Evolutionary conservation across 2,329 filamentous ascomycete genomes (phyloP).

Genomic region (Neonectria punicea): DNA sequence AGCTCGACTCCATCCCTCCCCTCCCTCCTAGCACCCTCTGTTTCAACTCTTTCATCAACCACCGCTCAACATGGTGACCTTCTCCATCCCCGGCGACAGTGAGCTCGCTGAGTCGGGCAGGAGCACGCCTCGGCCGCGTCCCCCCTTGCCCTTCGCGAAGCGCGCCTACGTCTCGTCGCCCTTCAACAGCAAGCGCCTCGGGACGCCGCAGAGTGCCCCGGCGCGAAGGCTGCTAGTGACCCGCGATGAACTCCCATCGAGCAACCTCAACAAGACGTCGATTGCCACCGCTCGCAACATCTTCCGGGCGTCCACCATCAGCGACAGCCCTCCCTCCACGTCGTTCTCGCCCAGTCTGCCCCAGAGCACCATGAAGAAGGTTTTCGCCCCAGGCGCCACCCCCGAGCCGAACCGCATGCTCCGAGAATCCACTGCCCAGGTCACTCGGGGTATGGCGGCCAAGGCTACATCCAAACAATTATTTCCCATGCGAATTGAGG

Average conservation of each 20-base stretch:
- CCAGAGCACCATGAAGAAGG: conserved; percentile 57
- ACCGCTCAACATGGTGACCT: conserved; percentile 50
- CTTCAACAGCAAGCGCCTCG: conserved; percentile 48
- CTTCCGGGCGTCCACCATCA: conserved; percentile 53
- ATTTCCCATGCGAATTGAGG: conserved; percentile 68
- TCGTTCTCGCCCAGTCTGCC: conserved; percentile 60
- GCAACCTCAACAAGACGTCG: conserved; percentile 50
- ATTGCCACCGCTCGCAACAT: conserved; percentile 54
- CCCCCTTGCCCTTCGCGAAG: conserved; percentile 57
- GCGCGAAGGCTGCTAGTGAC: conserved; percentile 49
- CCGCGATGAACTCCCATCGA: conserved; percentile 50
- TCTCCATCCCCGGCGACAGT: conserved; percentile 51
- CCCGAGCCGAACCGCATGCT: conserved; percentile 56
- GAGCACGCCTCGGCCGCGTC: conserved; percentile 53
- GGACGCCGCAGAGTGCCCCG: conserved; percentile 52
- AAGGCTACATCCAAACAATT: conserved; percentile 62
- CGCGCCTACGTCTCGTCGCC: conserved; percentile 55
- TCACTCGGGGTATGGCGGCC: conserved; percentile 60
- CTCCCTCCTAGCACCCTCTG: conserved; percentile 18
- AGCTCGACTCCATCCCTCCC: conserved; percentile 27
- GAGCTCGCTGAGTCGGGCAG: conserved; percentile 45
- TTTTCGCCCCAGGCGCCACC: conserved; percentile 58
- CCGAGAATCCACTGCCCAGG: conserved; percentile 59
- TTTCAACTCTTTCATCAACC: conserved; percentile 8
- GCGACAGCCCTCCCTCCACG: conserved; percentile 45